These are phyloP conservation scores for Purpureocillium takamizusanense DNA, from an alignment of 2,329 filamentous ascomycete species.

Conservation along the genomic window DNA sequence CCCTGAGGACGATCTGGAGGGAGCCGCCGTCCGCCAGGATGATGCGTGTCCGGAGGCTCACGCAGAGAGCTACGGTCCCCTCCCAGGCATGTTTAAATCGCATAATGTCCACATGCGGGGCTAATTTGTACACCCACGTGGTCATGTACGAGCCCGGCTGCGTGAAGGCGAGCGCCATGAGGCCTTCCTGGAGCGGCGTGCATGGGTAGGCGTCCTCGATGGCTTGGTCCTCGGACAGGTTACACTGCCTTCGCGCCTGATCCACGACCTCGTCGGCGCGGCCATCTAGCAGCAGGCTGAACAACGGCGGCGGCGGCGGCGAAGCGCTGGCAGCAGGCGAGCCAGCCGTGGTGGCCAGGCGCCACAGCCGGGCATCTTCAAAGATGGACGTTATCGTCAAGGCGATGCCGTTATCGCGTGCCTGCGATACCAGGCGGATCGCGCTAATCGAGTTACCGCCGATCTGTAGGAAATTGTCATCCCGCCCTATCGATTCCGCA, in stretches of 20 bases:
- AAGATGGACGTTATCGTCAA: conserved; percentile 10
- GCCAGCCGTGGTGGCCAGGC: background rate
- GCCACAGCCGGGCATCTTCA: background rate
- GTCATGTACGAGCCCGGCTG: conserved; percentile 24
- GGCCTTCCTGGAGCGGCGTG: conserved; percentile 27
- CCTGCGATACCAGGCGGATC: background rate
- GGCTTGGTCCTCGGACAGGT: background rate
- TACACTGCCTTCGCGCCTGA: background rate
- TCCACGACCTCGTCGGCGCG: background rate
- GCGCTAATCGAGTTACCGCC: conserved; percentile 20
- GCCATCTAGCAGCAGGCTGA: conserved; percentile 6
- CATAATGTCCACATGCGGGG: conserved; percentile 9
- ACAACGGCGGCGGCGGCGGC: background rate
- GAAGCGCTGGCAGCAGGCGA: no score
- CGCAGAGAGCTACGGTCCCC: background rate
- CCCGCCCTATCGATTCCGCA: background rate
- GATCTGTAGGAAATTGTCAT: conserved; percentile 17
- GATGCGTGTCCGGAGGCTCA: conserved; percentile 9
- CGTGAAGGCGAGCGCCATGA: conserved; percentile 24
- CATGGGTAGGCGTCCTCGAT: conserved; percentile 27
- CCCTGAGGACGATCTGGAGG: conserved; percentile 5
- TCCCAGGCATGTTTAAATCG: conserved; percentile 20
- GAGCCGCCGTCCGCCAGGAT: conserved; percentile 1
- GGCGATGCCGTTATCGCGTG: background rate
- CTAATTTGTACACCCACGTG: conserved; percentile 13